Base-by-base conservation (phyloP, 2,329 filamentous ascomycete genomes). In the Pseudogymnoascus sp. region DNA sequence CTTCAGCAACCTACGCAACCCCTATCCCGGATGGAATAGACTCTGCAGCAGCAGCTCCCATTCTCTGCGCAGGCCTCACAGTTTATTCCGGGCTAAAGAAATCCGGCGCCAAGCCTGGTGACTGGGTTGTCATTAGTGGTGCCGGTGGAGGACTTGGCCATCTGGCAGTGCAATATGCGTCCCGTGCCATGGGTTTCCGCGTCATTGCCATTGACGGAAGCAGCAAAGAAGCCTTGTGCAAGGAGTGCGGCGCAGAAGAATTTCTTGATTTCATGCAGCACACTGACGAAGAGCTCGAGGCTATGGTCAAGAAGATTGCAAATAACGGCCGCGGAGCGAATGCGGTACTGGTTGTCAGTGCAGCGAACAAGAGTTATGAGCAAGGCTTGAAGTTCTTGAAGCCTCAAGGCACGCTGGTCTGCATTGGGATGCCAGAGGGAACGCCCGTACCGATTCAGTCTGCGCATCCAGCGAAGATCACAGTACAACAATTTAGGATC, bases 61-160 rank as follows among this genome's bases (percentile, higher is more conserved):
- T 89, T 76, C 80, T 89, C 61, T 89, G 86, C 73, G 86, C 85
- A 11, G 87, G 87, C 28, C 80, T 89, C 12, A 89, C 86, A 1
- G 82, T 85, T 14, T 89, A 89, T 75, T 76, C 82, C 3, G 87
- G 85, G 21, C 79, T 90, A 50, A 81, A 83, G 63, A 87, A 87
- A 70, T 81, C 80, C 64, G 78, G 80, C 44, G 84, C 84, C 1
- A 78, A 81, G 59, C 69, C 69, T 61, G 71, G 72, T 28, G 69
- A 74, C 65, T 74, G 66, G 67, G 60, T 89, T 1, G 81, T 85
- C 0, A 80, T 89, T 38, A 77, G 79, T 46, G 82, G 83, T 31
- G 84, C 84, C 0, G 85, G 85, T 44, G 84, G 85, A 64, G 85
- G 86, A 3, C 76, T 88, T 16, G 85, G 87, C 40, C 84, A 88